Base-by-base conservation (phyloP, 1,284 basidiomycete species). In the Cryptococcus maquisensis region DNA sequence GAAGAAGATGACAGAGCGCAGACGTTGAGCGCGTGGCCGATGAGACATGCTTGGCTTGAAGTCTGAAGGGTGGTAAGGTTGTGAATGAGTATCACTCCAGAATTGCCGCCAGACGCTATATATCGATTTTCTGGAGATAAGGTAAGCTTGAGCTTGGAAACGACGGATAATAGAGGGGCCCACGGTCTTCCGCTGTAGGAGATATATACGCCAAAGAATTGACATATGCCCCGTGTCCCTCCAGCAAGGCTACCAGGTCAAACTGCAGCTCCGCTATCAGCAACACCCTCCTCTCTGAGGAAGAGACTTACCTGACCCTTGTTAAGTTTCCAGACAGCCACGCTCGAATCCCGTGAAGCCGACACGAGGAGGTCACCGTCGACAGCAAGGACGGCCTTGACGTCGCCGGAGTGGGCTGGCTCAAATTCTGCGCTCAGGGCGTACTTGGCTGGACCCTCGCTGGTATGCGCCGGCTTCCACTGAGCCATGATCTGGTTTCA, bases 211-310 rank as follows among this genome's bases (percentile, higher is more conserved):
- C 68, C 16, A 72, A 51, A 9, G 68, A 63, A 46, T 72, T 72
- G 62, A 72, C 67, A 26, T 69, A 72, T 3, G 63, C 68, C n/a
- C 61, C 45, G 51, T 72, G 69, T 2, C 69, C 69, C 12, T 39
- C 43, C n/a, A 71, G 51, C 9, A 68, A 26, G 3, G 50, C 44
- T 39, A 51, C 32, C 7, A 69, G 59, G 13, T 53, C n/a, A 45
- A 66, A 65, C 54, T 62, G 26, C 42, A 51, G 13, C 28, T 35
- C 24, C 16, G 12, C 4, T 3, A 48, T 48, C 47, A 48, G 36
- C 28, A 4, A 47, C 24, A 47, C 46, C 35, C 37, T 20, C 7
- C 10, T 15, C 20, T 35, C 41, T 44, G 28, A 5, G 1, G 28
- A 32, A 10, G 10, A 1, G 28, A 8, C 28, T 32, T 32, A 32